Evolutionary conservation across 2,329 filamentous ascomycete species (phyloP).

Genomic region (Microsporum audouinii): DNA sequence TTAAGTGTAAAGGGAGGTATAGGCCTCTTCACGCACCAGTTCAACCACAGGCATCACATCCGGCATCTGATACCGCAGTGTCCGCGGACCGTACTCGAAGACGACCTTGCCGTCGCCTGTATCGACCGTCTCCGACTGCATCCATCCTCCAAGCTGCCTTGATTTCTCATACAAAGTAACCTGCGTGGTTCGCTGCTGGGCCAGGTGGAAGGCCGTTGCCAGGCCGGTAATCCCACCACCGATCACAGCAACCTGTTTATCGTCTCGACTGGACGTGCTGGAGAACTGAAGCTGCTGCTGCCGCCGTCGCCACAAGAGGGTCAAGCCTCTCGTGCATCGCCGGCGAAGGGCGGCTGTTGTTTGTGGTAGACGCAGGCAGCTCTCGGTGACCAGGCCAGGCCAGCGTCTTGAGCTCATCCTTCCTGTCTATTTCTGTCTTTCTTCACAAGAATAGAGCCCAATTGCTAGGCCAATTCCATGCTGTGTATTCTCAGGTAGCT

Average conservation of each 20-base stretch:
- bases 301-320: background rate
- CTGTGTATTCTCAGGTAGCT: background rate
- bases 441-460: background rate
- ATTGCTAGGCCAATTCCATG: background rate
- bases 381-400: background rate
- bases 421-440: background rate
- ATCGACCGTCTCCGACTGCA: conserved; percentile 54
- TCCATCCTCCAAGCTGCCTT: conserved; percentile 67
- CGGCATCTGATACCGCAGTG: conserved; percentile 48
- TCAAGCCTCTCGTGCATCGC: background rate
- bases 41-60: conserved; percentile 45
- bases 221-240: conserved; percentile 79
- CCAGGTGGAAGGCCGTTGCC: conserved; percentile 64
- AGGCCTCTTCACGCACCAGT: background rate
- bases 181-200: conserved; percentile 54
- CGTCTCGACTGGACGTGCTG: background rate
- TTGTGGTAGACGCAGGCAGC: background rate
- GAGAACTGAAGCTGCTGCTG: background rate
- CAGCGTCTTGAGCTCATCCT: background rate
- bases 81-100: conserved; percentile 77
- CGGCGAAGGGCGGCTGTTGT: background rate
- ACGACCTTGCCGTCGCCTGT: conserved; percentile 51
- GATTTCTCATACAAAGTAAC: conserved; percentile 73
- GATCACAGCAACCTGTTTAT: conserved; percentile 45
- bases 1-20: background rate